These are phyloP conservation scores for Metschnikowia chrysomelidarum DNA, from an alignment of 805 yeast species.

Conservation along the genomic window DNA sequence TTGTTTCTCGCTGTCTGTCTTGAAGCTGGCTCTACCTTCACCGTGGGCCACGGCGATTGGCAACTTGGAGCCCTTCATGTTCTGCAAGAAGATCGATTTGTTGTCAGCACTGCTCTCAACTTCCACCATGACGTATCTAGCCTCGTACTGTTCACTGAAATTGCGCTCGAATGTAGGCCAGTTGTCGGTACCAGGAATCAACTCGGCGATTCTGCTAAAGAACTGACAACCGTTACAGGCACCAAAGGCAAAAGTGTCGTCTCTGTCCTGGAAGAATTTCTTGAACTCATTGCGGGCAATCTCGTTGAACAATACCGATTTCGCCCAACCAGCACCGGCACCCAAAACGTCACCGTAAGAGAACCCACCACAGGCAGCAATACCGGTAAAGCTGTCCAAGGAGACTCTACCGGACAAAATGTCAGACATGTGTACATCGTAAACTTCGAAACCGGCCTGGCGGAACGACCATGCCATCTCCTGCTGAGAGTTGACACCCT, in stretches of 20 bases:
- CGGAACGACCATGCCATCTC: constrained; percentile 98
- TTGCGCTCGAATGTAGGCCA: constrained; percentile 98
- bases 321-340: constrained; percentile 99
- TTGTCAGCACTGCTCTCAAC: constrained; percentile 50
- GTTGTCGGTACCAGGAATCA: constrained; percentile 89
- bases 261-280: constrained; percentile 79
- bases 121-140: constrained; percentile 88
- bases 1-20: constrained; percentile 38
- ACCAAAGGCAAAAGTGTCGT: constrained; percentile 94
- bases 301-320: constrained; percentile 84
- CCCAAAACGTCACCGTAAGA: constrained; percentile 98
- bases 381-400: constrained; percentile 79
- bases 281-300: constrained; percentile 72
- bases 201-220: constrained; percentile 75
- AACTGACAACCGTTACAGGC: constrained; percentile 99
- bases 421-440: constrained; percentile 97
- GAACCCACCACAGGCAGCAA: constrained; percentile 99
- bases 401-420: constrained; percentile 69
- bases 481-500: constrained; percentile 96
- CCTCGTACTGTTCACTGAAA: constrained; percentile 92
- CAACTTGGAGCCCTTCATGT: constrained; percentile 89
- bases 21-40: constrained; percentile 88
- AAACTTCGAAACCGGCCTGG: constrained; percentile 90
- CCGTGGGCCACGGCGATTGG: constrained; percentile 99
- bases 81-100: constrained; percentile 70